Base-by-base conservation (phyloP, 192 early-diverging fungal genomes). In the Coemansia sp. region DNA sequence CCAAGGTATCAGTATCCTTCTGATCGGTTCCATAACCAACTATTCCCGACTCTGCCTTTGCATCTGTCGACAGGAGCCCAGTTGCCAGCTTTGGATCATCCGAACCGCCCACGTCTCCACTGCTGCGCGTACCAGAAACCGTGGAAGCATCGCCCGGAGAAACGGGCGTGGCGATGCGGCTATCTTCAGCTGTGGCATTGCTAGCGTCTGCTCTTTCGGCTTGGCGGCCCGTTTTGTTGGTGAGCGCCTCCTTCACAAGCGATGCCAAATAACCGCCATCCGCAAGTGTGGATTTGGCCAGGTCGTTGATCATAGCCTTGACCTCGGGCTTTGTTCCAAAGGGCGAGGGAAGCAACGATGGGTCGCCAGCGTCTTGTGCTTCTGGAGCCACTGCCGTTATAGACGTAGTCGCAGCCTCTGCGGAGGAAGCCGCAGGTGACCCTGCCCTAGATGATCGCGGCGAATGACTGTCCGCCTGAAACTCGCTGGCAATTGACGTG, bases 241-340 rank as follows among this genome's bases (percentile, higher is more conserved):
- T n/a, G 5, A 19, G 4, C 19, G 15, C 45, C 14, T 48, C 19
- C 5, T 17, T 3, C n/a, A 20, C 13, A 11, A 25, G 34, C 55
- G 23, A 33, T 57, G 17, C 55, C 17, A 34, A 33, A 14, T 15
- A 17, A 8, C 7, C 55, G 6, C 17, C 17, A 57, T 57, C 55
- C 0, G 15, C 66, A 33, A 70, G 25, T 32, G 61, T 49, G 14
- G 68, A 64, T 43, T 60, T 54, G 15, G 61, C 68, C 46, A 70
- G 25, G 29, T 50, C 62, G 8, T 63, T 60, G 14, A 57, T 70
- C 14, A 70, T 56, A 13, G 61, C 54, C 35, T 35, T 43, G 9
- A 64, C 32, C 11, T 45, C 62, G 6, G 61, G 35, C 45, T 43
- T 29, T 29, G 68, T 64, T 19, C 61, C 62, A 14, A 56, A 49